Conservation (phyloP, 495 filamentous ascomycete species). For the Penicillium silybi region DNA sequence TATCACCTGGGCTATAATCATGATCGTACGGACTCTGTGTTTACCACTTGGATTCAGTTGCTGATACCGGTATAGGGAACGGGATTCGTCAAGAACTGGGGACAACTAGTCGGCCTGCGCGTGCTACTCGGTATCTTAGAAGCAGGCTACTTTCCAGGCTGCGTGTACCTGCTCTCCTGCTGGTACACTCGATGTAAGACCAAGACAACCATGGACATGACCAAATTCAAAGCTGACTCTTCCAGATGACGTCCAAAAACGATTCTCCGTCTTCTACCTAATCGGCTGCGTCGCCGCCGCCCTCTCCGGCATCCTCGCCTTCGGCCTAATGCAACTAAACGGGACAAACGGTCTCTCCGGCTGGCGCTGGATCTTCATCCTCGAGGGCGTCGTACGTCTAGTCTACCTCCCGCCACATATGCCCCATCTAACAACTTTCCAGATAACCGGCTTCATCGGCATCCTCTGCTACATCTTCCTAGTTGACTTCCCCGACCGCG, state of each 20-base stretch:
- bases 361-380: constrained; percentile 65
- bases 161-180: constrained; percentile 58
- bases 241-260: constrained; percentile 59
- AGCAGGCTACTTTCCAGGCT: constrained; percentile 60
- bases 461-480: constrained; percentile 47
- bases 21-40: constrained; percentile 31
- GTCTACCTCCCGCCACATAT: no score
- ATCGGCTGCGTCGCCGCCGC: constrained; percentile 60
- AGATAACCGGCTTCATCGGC: constrained; percentile 39
- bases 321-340: constrained; percentile 58
- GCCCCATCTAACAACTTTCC: no score
- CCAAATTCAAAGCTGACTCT: not conserved
- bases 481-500: constrained; percentile 57
- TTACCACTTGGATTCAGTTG: not conserved
- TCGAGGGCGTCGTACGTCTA: constrained; percentile 59
- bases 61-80: constrained; percentile 37
- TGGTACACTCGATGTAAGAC: constrained; percentile 58
- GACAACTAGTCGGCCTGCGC: constrained; percentile 48
- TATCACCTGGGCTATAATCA: constrained; percentile 45
- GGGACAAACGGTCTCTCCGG: constrained; percentile 46
- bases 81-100: constrained; percentile 54
- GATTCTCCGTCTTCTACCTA: constrained; percentile 62
- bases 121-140: constrained; percentile 61
- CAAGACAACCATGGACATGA: not conserved
- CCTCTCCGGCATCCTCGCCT: constrained; percentile 60